Conservation (phyloP, 176 grass and related monocot genomes). For the Raddia distichophylla region DNA sequence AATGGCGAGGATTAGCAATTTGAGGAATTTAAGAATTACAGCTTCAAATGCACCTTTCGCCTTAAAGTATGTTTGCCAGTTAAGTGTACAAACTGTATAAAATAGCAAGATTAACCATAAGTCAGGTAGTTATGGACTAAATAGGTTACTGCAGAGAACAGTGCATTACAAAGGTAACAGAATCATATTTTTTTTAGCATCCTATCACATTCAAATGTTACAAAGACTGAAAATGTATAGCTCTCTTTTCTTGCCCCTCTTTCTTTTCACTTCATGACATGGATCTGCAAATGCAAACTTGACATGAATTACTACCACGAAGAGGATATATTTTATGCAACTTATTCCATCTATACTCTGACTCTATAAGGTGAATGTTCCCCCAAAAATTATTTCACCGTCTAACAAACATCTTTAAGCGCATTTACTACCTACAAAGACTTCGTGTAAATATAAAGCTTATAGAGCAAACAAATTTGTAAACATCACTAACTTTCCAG, state of each 20-base stretch:
- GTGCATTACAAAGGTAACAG: too few relatives aligned
- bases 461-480: conserved; percentile 5
- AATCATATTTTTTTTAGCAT: not conserved
- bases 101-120: not conserved
- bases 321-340: too few relatives aligned
- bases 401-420: not conserved
- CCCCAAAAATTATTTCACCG: not conserved
- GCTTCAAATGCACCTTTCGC: not conserved
- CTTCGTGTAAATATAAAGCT: not conserved
- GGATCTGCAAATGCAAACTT: conserved; percentile 68
- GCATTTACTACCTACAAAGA: not conserved
- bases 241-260: conserved; percentile 89
- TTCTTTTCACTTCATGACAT: conserved; percentile 92
- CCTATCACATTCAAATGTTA: not conserved
- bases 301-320: conserved; percentile 20
- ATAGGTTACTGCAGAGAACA: not conserved
- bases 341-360: not conserved
- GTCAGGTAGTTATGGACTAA: not conserved
- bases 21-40: not conserved
- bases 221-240: conserved; percentile 45
- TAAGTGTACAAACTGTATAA: not conserved
- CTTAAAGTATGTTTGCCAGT: not conserved
- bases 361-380: not conserved
- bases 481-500: too few relatives aligned
- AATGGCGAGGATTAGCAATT: too few relatives aligned